phyloP scores from a whole-genome alignment of 2,329 filamentous ascomycete species.

The Colletotrichum aenigma region DNA sequence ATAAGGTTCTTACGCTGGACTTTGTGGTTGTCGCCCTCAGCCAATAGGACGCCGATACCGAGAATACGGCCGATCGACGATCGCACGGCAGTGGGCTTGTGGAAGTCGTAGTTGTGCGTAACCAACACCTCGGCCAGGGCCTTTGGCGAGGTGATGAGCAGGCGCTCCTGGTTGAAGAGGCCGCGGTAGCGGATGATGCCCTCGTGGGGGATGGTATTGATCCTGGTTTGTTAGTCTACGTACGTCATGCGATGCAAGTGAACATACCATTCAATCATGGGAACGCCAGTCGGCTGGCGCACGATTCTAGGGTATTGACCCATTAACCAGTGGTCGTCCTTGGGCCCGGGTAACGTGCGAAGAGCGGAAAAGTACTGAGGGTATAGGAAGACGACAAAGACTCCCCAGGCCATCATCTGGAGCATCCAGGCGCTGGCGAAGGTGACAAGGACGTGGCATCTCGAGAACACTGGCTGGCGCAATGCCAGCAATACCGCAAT shows the following conservation, averaged over 20 bases:
- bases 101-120: slow-evolving; percentile 72
- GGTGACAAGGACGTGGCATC: slow-evolving; percentile 29
- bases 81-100: slow-evolving; percentile 63
- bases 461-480: slow-evolving; percentile 29
- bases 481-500: slow-evolving; percentile 4
- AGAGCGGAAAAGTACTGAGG: slow-evolving; percentile 56
- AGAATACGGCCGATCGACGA: slow-evolving; percentile 66
- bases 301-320: slow-evolving; percentile 51
- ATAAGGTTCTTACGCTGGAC: slow-evolving; percentile 78
- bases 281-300: slow-evolving; percentile 43
- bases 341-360: slow-evolving; percentile 49
- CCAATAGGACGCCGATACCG: slow-evolving; percentile 75
- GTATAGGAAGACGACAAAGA: slow-evolving; percentile 52
- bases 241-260: neutral
- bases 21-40: slow-evolving; percentile 92
- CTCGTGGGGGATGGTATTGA: slow-evolving; percentile 65
- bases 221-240: slow-evolving; percentile 45
- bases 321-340: slow-evolving; percentile 46
- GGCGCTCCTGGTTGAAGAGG: slow-evolving; percentile 64
- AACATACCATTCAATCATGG: slow-evolving; percentile 53
- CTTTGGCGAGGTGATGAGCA: slow-evolving; percentile 67
- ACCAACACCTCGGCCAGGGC: slow-evolving; percentile 73
- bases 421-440: slow-evolving; percentile 41
- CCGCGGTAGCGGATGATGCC: slow-evolving; percentile 72
- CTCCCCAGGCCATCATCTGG: slow-evolving; percentile 36